Conservation (phyloP, 1,139 yeast genomes). For the Geotrichum siamense region DNA sequence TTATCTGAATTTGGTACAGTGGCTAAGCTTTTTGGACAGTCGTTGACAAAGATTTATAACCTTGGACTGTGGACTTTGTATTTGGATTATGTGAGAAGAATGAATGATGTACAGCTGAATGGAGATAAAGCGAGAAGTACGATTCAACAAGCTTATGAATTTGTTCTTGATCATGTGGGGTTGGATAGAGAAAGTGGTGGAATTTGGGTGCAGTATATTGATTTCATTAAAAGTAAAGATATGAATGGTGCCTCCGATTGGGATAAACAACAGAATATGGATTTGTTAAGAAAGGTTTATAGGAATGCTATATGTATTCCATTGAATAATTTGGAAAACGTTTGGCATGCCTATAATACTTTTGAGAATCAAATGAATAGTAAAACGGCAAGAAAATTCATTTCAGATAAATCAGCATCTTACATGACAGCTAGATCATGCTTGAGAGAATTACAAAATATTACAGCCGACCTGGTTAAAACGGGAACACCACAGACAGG, state of each 20-base stretch:
- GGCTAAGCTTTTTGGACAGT: slow-evolving; percentile 55
- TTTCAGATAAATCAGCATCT: slow-evolving; percentile 75
- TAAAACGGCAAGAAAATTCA: slow-evolving; percentile 75
- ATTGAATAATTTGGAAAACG: slow-evolving; percentile 59
- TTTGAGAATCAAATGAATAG: slow-evolving; percentile 78
- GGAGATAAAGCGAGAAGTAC: slow-evolving; percentile 76
- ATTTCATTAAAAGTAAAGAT: slow-evolving; percentile 72
- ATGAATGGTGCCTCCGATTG: slow-evolving; percentile 73
- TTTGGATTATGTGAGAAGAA: slow-evolving; percentile 70
- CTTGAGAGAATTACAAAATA: slow-evolving; percentile 59
- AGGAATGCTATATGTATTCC: slow-evolving; percentile 67
- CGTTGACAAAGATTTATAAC: slow-evolving; percentile 52
- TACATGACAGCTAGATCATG: slow-evolving; percentile 86
- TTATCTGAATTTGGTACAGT: slow-evolving; percentile 64
- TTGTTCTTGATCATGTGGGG: slow-evolving; percentile 73
- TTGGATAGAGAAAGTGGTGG: slow-evolving; percentile 65
- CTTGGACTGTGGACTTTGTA: slow-evolving; percentile 69
- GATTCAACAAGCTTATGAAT: slow-evolving; percentile 76
- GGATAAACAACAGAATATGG: slow-evolving; percentile 82
- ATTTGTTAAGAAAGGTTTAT: slow-evolving; percentile 67
- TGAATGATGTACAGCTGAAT: slow-evolving; percentile 63
- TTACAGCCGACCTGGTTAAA: slow-evolving; percentile 44
- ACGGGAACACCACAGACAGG: slow-evolving; percentile 37
- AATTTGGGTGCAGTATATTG: slow-evolving; percentile 77
- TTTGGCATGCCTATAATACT: slow-evolving; percentile 74